Evolutionary conservation across 192 early-diverging fungal genomes (phyloP).

Genomic region (Mortierella claussenii): DNA sequence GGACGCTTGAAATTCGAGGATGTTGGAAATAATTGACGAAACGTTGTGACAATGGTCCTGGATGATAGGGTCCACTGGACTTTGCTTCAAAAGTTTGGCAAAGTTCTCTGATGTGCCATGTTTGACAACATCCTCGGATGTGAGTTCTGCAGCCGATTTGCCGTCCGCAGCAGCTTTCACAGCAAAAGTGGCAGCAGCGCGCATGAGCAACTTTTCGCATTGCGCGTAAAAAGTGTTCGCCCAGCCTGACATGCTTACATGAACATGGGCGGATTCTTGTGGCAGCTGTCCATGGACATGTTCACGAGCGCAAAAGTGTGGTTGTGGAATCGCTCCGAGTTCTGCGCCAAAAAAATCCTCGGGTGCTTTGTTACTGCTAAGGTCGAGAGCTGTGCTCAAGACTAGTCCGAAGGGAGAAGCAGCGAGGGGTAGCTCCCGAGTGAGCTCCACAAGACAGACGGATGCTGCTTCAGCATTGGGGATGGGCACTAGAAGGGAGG

Average conservation of each 20-base stretch:
- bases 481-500: conserved; percentile 5
- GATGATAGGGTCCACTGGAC: conserved; percentile 1
- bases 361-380: not conserved
- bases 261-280: too few relatives aligned
- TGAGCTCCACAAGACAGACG: conserved; percentile 14
- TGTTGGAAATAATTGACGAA: conserved; percentile 1
- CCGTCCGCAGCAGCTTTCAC: not conserved
- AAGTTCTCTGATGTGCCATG: conserved; percentile 16
- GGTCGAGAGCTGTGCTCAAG: conserved; percentile 21
- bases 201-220: conserved; percentile 13
- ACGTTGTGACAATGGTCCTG: conserved; percentile 22
- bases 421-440: conserved; percentile 5
- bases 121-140: not conserved
- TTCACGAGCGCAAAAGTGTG: too few relatives aligned
- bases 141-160: not conserved
- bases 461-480: conserved; percentile 12
- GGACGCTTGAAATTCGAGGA: not conserved
- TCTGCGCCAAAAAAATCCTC: not conserved
- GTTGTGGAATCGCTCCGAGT: conserved; percentile 4
- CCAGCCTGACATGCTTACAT: conserved; percentile 24
- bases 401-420: conserved; percentile 23
- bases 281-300: too few relatives aligned
- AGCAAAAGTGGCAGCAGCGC: not conserved
- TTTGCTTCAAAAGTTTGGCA: not conserved
- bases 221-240: conserved; percentile 4